Percentiles rank a stretch among this genome's conserved stretches.
These are phyloP conservation scores for Saccharomycopsis capsularis DNA, from an alignment of 805 yeast species.

Conservation along the genomic window DNA sequence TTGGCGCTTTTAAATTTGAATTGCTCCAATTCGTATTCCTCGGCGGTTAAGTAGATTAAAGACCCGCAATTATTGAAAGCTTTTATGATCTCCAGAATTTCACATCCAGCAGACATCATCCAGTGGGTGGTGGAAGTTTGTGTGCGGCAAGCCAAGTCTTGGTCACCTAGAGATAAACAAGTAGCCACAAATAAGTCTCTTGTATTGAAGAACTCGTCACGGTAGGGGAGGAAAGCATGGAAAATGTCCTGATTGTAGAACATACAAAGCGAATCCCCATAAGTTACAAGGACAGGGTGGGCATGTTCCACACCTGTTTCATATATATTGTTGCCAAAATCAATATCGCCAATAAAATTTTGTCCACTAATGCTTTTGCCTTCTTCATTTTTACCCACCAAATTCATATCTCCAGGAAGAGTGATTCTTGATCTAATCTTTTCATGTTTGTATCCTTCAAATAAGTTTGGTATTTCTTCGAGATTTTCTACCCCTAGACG, in stretches of 20 bases:
- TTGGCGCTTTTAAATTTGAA: not conserved
- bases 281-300: not conserved
- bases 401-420: not conserved
- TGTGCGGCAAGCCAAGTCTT: conserved; percentile 60
- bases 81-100: conserved; percentile 55
- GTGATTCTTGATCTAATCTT: not conserved
- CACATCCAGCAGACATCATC: conserved; percentile 68
- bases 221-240: conserved; percentile 63
- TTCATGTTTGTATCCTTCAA: not conserved
- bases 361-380: not conserved
- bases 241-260: conserved; percentile 28
- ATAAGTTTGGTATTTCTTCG: not conserved
- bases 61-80: conserved; percentile 68
- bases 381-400: not conserved
- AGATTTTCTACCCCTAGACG: conserved; percentile 29
- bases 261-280: not conserved
- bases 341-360: not conserved
- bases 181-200: conserved; percentile 70
- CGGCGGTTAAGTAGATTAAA: conserved; percentile 59
- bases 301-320: not conserved
- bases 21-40: conserved; percentile 31
- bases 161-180: conserved; percentile 46
- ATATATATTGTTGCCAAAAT: not conserved
- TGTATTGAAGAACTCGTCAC: conserved; percentile 70
- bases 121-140: conserved; percentile 59